These are phyloP conservation scores for Saccharomyces paradoxus DNA, from an alignment of 805 yeast genomes.

Conservation along the genomic window DNA sequence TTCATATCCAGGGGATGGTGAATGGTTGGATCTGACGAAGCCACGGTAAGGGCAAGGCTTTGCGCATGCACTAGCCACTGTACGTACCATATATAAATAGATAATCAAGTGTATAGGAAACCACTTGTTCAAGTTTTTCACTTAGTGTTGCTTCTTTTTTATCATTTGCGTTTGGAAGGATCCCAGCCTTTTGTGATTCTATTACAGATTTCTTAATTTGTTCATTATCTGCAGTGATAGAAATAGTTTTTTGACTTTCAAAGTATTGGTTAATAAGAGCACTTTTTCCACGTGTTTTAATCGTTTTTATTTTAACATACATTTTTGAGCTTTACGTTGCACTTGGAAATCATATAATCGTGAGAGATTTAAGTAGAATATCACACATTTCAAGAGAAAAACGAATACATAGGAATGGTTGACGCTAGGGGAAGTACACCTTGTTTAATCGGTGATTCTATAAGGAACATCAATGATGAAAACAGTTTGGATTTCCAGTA, in stretches of 20 bases:
- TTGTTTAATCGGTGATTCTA: slow-evolving; percentile 24
- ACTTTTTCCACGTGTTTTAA: neutral
- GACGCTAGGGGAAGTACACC: slow-evolving; percentile 11
- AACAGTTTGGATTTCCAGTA: slow-evolving; percentile 17
- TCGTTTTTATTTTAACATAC: neutral
- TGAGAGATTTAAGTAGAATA: neutral
- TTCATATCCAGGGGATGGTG: neutral
- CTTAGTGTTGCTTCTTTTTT: neutral
- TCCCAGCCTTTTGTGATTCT: neutral
- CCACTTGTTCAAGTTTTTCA: neutral
- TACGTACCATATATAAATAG: neutral
- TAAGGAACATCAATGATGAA: slow-evolving; percentile 22
- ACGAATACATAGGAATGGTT: neutral
- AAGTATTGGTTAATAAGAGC: neutral
- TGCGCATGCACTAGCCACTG: neutral
- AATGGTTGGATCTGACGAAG: neutral
- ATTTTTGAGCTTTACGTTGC: neutral
- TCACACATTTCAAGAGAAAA: neutral
- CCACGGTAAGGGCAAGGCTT: neutral
- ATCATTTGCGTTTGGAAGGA: neutral
- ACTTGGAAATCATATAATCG: neutral
- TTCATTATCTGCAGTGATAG: neutral
- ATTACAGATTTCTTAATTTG: neutral
- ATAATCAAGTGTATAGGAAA: neutral
- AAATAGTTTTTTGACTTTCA: neutral